phyloP scores from a whole-genome alignment of 257 asterid genomes.

The Euphrasia confusa region DNA sequence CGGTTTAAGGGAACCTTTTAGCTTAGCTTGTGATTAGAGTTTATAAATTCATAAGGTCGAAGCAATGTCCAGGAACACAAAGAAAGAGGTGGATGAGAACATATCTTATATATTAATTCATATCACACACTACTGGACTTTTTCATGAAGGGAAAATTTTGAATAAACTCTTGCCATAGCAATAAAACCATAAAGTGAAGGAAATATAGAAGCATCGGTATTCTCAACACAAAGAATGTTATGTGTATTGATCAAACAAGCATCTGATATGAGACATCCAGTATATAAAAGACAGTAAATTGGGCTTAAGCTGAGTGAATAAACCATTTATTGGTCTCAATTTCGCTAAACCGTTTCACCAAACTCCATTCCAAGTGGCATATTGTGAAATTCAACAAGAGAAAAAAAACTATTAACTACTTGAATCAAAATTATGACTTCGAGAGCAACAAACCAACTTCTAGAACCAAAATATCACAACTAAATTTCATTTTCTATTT shows the following conservation, averaged over 20 bases:
- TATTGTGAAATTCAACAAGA: not conserved
- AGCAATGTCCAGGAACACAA: not conserved
- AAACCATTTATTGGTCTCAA: not conserved
- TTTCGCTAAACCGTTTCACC: not conserved
- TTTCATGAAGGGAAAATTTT: no score
- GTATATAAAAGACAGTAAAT: not conserved
- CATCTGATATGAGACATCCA: not conserved
- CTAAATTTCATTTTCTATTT: no score
- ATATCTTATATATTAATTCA: no score
- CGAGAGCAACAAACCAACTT: no score
- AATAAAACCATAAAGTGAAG: not conserved
- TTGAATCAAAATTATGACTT: no score
- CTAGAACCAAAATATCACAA: no score
- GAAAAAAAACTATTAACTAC: not conserved
- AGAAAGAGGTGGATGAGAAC: not conserved
- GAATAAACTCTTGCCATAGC: no score
- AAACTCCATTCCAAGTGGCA: not conserved
- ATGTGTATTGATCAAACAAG: not conserved
- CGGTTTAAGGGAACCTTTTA: not conserved
- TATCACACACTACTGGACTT: no score
- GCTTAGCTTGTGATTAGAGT: not conserved
- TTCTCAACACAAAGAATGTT: not conserved
- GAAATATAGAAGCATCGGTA: not conserved
- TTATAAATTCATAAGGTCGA: no score
- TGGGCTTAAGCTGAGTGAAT: not conserved